Conservation (phyloP, 2,329 filamentous ascomycete genomes). For the Chaetomium sp. region DNA sequence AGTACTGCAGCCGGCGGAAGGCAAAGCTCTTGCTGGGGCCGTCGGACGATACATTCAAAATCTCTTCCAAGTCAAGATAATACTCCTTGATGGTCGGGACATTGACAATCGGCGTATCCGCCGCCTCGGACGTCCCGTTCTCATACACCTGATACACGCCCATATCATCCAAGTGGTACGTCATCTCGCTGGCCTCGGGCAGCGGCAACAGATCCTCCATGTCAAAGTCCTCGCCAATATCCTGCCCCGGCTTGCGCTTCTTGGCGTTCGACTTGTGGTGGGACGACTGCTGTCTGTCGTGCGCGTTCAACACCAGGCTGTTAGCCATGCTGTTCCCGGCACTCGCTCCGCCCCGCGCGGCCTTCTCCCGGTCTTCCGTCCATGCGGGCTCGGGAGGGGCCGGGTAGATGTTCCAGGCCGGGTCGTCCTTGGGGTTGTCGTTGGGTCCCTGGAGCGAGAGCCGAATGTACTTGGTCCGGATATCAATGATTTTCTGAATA, state of each 20-base stretch:
- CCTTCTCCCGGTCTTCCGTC: slow-evolving; percentile 49
- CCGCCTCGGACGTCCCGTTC: slow-evolving; percentile 53
- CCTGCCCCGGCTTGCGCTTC: slow-evolving; percentile 75
- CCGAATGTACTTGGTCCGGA: slow-evolving; percentile 81
- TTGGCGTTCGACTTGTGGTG: slow-evolving; percentile 45
- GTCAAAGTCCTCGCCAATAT: slow-evolving; percentile 89
- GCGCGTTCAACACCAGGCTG: slow-evolving; percentile 36
- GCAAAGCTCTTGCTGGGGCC: slow-evolving; percentile 96
- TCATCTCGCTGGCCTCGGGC: slow-evolving; percentile 63
- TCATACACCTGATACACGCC: slow-evolving; percentile 93
- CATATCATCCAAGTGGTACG: slow-evolving; percentile 70
- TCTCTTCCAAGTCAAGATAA: slow-evolving; percentile 86
- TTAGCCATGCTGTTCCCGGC: slow-evolving; percentile 41
- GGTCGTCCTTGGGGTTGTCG: slow-evolving; percentile 83
- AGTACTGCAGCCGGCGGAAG: slow-evolving; percentile 85
- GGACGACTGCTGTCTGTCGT: slow-evolving; percentile 25
- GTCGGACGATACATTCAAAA: slow-evolving; percentile 85
- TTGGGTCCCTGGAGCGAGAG: slow-evolving; percentile 74
- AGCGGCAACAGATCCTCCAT: slow-evolving; percentile 71
- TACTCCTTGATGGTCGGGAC: slow-evolving; percentile 94
- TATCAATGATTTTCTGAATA: slow-evolving; percentile 81
- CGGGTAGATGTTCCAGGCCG: slow-evolving; percentile 83
- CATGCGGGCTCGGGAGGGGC: slow-evolving; percentile 87
- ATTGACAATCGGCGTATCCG: slow-evolving; percentile 63
- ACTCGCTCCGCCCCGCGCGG: slow-evolving; percentile 29